Evolutionary conservation across 768 basidiomycete species (phyloP).

Genomic region (Lentinula edodes): DNA sequence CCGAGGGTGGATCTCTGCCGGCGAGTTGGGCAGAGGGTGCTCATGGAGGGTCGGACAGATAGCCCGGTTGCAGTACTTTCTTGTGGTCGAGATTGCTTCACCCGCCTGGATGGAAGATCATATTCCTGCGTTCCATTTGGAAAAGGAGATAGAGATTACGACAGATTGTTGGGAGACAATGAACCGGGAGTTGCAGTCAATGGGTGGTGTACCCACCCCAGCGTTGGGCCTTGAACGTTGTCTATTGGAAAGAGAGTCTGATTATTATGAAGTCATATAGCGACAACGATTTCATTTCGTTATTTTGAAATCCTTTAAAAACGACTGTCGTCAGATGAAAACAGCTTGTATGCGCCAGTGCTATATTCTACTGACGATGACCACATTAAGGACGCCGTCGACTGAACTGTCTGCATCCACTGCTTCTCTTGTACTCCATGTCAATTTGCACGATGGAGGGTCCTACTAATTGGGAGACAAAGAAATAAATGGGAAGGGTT

Average conservation of each 20-base stretch:
- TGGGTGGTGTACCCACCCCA: slow-evolving; percentile 22
- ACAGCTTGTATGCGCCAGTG: no score
- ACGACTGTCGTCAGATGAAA: no score
- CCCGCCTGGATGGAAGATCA: slow-evolving; percentile 15
- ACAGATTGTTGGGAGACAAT: slow-evolving; percentile 25
- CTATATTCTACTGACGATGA: no score
- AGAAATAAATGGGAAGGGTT: no score
- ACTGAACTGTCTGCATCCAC: no score
- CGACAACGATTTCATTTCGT: no score
- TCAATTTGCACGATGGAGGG: no score
- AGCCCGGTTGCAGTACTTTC: background rate
- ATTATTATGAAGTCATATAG: background rate
- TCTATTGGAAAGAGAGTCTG: slow-evolving; percentile 1
- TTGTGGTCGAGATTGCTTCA: slow-evolving; percentile 5
- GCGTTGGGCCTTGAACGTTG: slow-evolving; percentile 20
- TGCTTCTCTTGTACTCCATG: no score
- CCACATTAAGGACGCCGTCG: no score
- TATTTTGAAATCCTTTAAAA: no score
- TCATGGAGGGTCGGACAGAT: slow-evolving; percentile 1
- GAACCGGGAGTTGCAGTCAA: slow-evolving; percentile 19
- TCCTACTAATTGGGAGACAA: no score
- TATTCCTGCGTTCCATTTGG: slow-evolving; percentile 20
- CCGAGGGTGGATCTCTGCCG: background rate
- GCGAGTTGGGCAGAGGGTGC: slow-evolving; percentile 1
- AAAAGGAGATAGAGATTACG: slow-evolving; percentile 21